Conservation (phyloP, 1,284 basidiomycete genomes). For the Naganishia cerealis region DNA sequence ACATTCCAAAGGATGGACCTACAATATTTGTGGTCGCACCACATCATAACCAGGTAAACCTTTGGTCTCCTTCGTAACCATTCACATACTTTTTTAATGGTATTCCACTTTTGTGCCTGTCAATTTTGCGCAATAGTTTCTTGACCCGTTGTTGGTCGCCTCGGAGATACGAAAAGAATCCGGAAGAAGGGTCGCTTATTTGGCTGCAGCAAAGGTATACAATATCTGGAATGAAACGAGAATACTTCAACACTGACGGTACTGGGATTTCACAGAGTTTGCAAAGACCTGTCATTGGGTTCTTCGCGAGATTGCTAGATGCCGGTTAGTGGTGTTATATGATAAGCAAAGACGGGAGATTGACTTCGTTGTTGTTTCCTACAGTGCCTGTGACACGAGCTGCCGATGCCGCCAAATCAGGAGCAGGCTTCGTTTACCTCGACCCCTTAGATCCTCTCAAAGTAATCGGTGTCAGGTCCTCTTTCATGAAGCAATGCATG, state of each 20-base stretch:
- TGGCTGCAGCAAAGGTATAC: conserved; percentile 78
- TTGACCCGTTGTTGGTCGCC: conserved; percentile 86
- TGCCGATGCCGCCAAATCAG: conserved; percentile 79
- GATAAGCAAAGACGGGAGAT: not conserved
- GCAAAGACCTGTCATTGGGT: conserved; percentile 76
- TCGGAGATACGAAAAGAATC: conserved; percentile 86
- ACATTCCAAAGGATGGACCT: conserved; percentile 87
- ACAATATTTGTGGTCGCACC: conserved; percentile 96
- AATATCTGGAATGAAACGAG: conserved; percentile 35
- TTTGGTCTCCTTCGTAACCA: not conserved
- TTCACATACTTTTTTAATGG: not conserved
- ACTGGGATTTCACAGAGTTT: conserved; percentile 59
- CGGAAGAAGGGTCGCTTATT: conserved; percentile 77
- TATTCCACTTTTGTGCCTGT: not conserved
- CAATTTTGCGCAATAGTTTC: conserved; percentile 66
- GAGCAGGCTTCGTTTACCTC: conserved; percentile 71
- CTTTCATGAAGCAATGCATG: conserved; percentile 73
- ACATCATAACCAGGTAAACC: conserved; percentile 84
- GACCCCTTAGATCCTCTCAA: conserved; percentile 74
- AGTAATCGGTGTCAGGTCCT: conserved; percentile 73
- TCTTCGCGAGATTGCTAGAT: conserved; percentile 80
- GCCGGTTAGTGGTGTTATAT: conserved; percentile 67
- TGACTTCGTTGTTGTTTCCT: not conserved
- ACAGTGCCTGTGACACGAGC: conserved; percentile 90
- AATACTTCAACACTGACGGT: not conserved